Conservation (phyloP, 1,139 yeast species). For the Candida frijolesensis region DNA sequence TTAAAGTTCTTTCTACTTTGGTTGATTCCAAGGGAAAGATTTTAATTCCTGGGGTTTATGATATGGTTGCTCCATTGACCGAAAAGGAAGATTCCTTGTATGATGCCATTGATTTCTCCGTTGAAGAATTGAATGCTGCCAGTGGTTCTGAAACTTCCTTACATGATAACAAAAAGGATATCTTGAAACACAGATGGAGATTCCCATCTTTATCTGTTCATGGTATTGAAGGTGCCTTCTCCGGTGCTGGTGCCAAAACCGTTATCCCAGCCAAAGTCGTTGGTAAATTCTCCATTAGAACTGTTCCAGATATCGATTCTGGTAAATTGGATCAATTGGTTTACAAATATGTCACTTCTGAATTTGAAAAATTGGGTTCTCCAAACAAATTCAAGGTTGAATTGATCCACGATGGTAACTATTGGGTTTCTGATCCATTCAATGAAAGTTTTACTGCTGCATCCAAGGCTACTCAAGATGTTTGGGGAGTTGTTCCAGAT, state of each 20-base stretch:
- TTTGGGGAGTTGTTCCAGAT: slow-evolving; percentile 95
- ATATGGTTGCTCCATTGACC: slow-evolving; percentile 94
- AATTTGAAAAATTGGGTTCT: slow-evolving; percentile 67
- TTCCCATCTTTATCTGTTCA: slow-evolving; percentile 93
- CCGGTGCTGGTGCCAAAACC: slow-evolving; percentile 94
- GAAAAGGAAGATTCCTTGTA: slow-evolving; percentile 76
- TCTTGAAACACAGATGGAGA: slow-evolving; percentile 98
- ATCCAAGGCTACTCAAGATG: slow-evolving; percentile 87
- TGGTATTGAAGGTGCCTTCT: slow-evolving; percentile 97
- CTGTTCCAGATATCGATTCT: slow-evolving; percentile 91
- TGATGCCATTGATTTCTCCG: slow-evolving; percentile 82
- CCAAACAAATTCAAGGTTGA: slow-evolving; percentile 75
- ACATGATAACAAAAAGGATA: slow-evolving; percentile 74
- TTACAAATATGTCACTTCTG: slow-evolving; percentile 64
- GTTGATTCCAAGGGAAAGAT: slow-evolving; percentile 84
- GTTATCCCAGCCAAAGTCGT: slow-evolving; percentile 93
- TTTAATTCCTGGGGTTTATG: slow-evolving; percentile 81
- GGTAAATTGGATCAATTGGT: slow-evolving; percentile 78
- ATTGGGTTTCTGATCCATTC: slow-evolving; percentile 95
- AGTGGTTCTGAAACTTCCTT: slow-evolving; percentile 85
- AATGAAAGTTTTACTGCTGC: slow-evolving; percentile 95
- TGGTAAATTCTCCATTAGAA: slow-evolving; percentile 95
- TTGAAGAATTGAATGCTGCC: slow-evolving; percentile 84
- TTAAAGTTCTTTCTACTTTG: slow-evolving; percentile 71
- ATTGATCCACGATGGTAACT: slow-evolving; percentile 89